phyloP scores from a whole-genome alignment of 2,329 filamentous ascomycete genomes.

The Diaporthe sp. region DNA sequence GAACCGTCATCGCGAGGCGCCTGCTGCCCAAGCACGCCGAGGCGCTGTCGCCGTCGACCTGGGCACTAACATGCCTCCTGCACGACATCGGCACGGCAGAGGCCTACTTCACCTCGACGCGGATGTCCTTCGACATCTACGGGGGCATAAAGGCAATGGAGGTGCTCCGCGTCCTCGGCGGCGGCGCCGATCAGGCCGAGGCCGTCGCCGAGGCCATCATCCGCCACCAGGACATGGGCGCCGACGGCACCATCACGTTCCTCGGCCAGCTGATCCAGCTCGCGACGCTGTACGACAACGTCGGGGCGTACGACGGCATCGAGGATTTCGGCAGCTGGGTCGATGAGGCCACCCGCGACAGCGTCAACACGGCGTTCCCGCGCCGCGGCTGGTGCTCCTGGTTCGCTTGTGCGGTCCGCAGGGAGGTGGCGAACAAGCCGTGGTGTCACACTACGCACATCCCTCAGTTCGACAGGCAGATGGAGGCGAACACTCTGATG shows the following conservation, averaged over 20 bases:
- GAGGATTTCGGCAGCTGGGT: not conserved
- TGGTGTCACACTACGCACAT: conserved; percentile 20
- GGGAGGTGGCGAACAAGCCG: not conserved
- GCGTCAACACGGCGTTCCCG: conserved; percentile 2
- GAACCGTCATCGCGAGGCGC: conserved; percentile 2
- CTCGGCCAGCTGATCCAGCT: conserved; percentile 23
- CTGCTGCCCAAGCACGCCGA: conserved; percentile 3
- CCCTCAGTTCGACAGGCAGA: not conserved
- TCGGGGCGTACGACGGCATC: not conserved
- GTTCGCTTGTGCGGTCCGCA: conserved; percentile 6
- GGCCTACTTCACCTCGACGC: not conserved
- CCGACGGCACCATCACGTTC: conserved; percentile 17
- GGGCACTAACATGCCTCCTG: not conserved
- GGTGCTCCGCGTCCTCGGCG: conserved; percentile 3
- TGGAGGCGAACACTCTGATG: conserved; percentile 21
- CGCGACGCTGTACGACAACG: conserved; percentile 14
- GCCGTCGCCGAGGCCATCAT: conserved; percentile 23
- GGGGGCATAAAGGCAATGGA: conserved; percentile 2
- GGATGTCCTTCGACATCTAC: conserved; percentile 11
- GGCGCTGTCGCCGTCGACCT: conserved; percentile 4
- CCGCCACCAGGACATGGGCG: conserved; percentile 13
- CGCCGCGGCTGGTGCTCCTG: conserved; percentile 3
- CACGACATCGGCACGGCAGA: conserved; percentile 23
- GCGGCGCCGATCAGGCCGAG: conserved; percentile 1
- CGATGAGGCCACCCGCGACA: not conserved